These are phyloP conservation scores for Globisporangium apiculatum DNA, from an alignment of 352 stramenopile species.

Conservation along the genomic window DNA sequence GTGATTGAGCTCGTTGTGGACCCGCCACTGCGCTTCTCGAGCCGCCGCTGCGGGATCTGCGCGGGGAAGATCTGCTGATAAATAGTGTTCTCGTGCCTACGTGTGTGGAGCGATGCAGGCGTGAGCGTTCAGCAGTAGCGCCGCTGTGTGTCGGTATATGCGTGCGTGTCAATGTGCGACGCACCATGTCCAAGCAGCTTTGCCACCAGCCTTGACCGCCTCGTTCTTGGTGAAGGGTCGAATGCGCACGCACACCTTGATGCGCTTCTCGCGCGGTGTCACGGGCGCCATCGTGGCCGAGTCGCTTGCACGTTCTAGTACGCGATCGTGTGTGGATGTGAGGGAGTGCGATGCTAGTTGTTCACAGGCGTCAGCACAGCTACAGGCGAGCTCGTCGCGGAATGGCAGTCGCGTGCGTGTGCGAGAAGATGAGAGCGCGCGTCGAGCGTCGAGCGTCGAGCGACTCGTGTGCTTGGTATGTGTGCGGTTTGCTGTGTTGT, in stretches of 20 bases:
- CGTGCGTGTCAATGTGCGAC: neutral
- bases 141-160: neutral
- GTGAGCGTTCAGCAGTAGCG: neutral
- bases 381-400: too few species aligned
- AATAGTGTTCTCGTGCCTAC: slow-evolving; percentile 83
- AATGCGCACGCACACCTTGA: slow-evolving; percentile 73
- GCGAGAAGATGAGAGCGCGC: slow-evolving; percentile 5
- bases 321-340: neutral
- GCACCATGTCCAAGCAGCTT: slow-evolving; percentile 80
- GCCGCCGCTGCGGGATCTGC: slow-evolving; percentile 33
- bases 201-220: slow-evolving; percentile 54
- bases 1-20: slow-evolving; percentile 32
- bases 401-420: too few species aligned
- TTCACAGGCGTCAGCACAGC: too few species aligned
- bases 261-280: slow-evolving; percentile 48
- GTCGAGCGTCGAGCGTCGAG: too few species aligned
- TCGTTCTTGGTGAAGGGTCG: slow-evolving; percentile 73
- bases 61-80: slow-evolving; percentile 83
- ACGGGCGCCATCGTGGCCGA: slow-evolving; percentile 4
- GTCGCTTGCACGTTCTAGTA: neutral
- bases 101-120: neutral
- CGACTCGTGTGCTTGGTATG: too few species aligned
- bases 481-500: too few species aligned
- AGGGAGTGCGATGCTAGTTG: neutral
- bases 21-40: slow-evolving; percentile 21